These are phyloP conservation scores for Alternaria triticina DNA, from an alignment of 2,329 filamentous ascomycete species.

Conservation along the genomic window DNA sequence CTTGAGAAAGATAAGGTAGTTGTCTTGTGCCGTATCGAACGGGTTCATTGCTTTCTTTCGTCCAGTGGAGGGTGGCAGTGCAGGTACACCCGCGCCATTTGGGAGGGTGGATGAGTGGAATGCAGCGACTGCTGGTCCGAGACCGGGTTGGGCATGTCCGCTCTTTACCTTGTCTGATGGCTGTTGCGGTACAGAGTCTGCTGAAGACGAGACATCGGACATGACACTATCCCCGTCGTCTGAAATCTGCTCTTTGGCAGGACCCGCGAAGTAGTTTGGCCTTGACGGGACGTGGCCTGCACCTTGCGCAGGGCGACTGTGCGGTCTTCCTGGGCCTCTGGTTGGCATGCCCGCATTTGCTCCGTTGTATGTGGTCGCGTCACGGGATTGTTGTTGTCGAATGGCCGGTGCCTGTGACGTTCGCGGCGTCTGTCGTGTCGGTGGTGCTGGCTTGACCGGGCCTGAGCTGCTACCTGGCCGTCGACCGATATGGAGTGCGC, in stretches of 20 bases:
- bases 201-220: conserved; percentile 2
- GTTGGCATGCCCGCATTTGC: neutral
- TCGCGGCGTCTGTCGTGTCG: neutral
- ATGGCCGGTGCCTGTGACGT: neutral
- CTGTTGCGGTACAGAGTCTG: neutral
- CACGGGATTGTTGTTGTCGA: neutral
- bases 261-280: conserved; percentile 1
- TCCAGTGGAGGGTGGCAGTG: neutral
- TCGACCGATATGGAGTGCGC: conserved; percentile 18
- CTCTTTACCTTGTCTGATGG: neutral
- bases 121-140: neutral
- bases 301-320: neutral
- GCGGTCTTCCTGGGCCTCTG: neutral
- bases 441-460: neutral
- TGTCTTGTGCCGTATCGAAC: conserved; percentile 31
- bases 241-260: neutral
- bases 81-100: neutral
- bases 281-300: neutral
- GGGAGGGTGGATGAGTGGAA: neutral
- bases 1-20: conserved; percentile 50
- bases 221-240: conserved; percentile 13
- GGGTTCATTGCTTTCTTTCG: neutral
- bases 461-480: neutral
- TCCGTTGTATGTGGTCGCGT: neutral
- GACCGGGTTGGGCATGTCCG: neutral